Conservation (phyloP, 2,329 filamentous ascomycete species). For the Trichothecium sympodiale region DNA sequence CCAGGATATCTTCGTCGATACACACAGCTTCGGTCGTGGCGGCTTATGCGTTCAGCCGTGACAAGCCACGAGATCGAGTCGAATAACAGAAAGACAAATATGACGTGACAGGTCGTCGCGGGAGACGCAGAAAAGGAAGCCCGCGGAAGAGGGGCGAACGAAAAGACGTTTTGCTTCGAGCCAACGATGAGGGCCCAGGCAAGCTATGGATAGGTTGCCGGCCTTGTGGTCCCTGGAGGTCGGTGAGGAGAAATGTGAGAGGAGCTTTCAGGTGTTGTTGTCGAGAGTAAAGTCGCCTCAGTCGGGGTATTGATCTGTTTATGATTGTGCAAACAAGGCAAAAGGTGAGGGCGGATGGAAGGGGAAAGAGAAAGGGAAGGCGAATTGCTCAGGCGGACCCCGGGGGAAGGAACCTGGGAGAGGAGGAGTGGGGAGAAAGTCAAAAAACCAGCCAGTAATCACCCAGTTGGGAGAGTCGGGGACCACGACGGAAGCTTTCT, state of each 20-base stretch:
- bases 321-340: no score
- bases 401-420: neutral
- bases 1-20: neutral
- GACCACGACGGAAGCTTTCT: constrained; percentile 12
- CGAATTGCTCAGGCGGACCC: neutral
- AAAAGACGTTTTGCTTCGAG: neutral
- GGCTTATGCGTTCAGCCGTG: no score
- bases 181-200: neutral
- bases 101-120: constrained; percentile 1
- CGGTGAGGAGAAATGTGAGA: neutral
- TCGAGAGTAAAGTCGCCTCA: neutral
- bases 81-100: no score
- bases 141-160: neutral
- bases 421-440: constrained; percentile 1
- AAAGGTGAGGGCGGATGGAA: constrained; percentile 1
- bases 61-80: no score
- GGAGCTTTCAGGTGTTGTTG: neutral
- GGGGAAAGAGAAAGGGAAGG: constrained; percentile 3
- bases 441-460: neutral
- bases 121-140: neutral
- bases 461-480: neutral
- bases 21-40: no score
- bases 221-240: neutral
- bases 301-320: no score
- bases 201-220: neutral